These are phyloP conservation scores for Neurospora sp. DNA, from an alignment of 495 filamentous ascomycete genomes.

Conservation along the genomic window DNA sequence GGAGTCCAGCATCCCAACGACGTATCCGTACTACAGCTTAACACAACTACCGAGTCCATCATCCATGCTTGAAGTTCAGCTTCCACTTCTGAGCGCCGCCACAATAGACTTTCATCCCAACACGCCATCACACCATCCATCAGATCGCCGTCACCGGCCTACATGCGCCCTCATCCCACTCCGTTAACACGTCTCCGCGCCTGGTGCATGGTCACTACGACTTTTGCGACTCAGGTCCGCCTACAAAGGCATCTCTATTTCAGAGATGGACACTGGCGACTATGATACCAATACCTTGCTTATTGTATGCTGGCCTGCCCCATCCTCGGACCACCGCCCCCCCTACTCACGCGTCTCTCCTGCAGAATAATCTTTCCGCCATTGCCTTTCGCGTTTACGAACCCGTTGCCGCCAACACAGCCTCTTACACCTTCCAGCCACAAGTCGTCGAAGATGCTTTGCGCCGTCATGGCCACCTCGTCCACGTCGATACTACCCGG, in stretches of 20 bases:
- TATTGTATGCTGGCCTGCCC: conserved; percentile 28
- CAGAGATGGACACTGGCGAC: conserved; percentile 45
- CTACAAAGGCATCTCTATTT: conserved; percentile 10
- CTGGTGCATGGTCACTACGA: conserved; percentile 17
- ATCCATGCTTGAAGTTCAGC: not conserved
- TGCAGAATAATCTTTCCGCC: conserved; percentile 37
- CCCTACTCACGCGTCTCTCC: conserved; percentile 9
- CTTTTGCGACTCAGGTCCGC: conserved; percentile 7
- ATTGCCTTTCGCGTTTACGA: conserved; percentile 40
- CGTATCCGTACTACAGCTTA: conserved; percentile 5
- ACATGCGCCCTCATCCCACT: conserved; percentile 12
- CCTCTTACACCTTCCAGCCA: conserved; percentile 29
- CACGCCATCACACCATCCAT: not conserved
- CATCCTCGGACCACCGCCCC: not conserved
- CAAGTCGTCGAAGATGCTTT: conserved; percentile 36
- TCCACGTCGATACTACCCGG: conserved; percentile 36
- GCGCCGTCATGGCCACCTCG: conserved; percentile 40
- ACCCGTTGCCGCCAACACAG: conserved; percentile 26
- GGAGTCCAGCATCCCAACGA: conserved; percentile 19
- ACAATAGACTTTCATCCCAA: not conserved
- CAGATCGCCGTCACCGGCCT: not conserved
- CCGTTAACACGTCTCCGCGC: conserved; percentile 2
- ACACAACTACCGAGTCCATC: not conserved
- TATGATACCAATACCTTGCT: conserved; percentile 44
- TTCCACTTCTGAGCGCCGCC: not conserved